Conservation (phyloP, 495 filamentous ascomycete genomes). For the Penicillium diatomitis region DNA sequence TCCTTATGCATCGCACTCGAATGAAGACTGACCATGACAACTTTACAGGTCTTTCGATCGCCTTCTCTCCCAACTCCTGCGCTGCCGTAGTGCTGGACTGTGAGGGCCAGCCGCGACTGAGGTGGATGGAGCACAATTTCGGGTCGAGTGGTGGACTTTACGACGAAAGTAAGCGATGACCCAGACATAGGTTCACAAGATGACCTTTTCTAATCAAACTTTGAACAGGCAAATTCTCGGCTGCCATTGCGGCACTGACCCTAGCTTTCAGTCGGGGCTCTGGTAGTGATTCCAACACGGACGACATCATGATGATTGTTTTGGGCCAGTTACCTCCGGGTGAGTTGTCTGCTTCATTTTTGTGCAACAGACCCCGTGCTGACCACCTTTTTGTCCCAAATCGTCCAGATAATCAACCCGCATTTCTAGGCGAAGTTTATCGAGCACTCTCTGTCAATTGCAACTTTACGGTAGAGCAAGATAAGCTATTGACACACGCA, state of each 20-base stretch:
- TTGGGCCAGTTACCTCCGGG: constrained; percentile 39
- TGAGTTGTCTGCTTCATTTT: constrained; percentile 20
- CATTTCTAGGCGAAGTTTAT: constrained; percentile 56
- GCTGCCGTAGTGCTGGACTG: constrained; percentile 54
- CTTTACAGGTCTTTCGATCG: constrained; percentile 49
- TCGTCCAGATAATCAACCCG: constrained; percentile 30
- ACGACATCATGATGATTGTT: constrained; percentile 66
- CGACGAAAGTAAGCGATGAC: constrained; percentile 30
- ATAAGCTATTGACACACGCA: constrained; percentile 59
- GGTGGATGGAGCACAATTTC: constrained; percentile 46
- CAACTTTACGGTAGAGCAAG: constrained; percentile 63
- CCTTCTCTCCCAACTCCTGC: constrained; percentile 68
- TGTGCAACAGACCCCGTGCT: no score
- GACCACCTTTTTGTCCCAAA: neutral
- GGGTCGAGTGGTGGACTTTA: constrained; percentile 28
- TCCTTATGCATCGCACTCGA: no score
- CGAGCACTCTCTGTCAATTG: constrained; percentile 55
- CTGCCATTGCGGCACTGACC: constrained; percentile 49
- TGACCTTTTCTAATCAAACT: constrained; percentile 3
- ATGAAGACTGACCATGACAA: no score
- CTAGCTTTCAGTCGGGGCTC: constrained; percentile 50
- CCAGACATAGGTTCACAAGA: no score
- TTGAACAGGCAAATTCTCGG: constrained; percentile 36
- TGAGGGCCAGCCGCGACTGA: constrained; percentile 56
- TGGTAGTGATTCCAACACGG: constrained; percentile 49